Conservation (phyloP, 2,329 filamentous ascomycete genomes). For the Capronia coronata region DNA sequence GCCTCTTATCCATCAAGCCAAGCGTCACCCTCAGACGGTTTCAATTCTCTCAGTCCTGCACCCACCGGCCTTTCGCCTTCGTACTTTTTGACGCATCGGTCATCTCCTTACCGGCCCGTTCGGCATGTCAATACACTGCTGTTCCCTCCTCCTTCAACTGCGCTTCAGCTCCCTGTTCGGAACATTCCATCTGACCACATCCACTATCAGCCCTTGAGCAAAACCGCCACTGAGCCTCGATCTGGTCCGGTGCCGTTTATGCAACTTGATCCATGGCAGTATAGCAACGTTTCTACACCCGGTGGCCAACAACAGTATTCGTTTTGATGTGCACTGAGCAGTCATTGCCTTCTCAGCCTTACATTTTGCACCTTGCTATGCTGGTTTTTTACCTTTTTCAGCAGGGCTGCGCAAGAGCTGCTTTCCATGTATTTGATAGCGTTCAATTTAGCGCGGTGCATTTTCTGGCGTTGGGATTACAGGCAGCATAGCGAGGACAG, state of each 20-base stretch:
- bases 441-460: constrained; percentile 11
- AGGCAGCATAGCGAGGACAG: constrained; percentile 7
- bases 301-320: constrained; percentile 22
- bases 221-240: constrained; percentile 57
- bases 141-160: constrained; percentile 74
- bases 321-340: constrained; percentile 6
- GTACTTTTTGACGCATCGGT: constrained; percentile 76
- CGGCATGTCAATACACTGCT: constrained; percentile 85
- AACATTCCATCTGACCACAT: constrained; percentile 62
- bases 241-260: constrained; percentile 61
- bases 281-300: constrained; percentile 27
- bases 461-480: constrained; percentile 11
- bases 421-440: constrained; percentile 3
- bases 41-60: constrained; percentile 55
- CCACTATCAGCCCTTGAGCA: constrained; percentile 73
- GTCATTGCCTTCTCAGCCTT: background rate
- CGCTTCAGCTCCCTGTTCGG: constrained; percentile 67
- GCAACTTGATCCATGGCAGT: constrained; percentile 40
- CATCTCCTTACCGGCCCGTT: constrained; percentile 87
- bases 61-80: constrained; percentile 71
- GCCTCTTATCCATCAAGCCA: constrained; percentile 45
- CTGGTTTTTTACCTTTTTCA: background rate
- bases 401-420: constrained; percentile 13
- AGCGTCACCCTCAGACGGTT: constrained; percentile 63
- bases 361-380: background rate